Evolutionary conservation across 768 basidiomycete species (phyloP), one percentile per base, ranked within the genome.

Genomic region (Pulveroboletus sp.): DNA sequence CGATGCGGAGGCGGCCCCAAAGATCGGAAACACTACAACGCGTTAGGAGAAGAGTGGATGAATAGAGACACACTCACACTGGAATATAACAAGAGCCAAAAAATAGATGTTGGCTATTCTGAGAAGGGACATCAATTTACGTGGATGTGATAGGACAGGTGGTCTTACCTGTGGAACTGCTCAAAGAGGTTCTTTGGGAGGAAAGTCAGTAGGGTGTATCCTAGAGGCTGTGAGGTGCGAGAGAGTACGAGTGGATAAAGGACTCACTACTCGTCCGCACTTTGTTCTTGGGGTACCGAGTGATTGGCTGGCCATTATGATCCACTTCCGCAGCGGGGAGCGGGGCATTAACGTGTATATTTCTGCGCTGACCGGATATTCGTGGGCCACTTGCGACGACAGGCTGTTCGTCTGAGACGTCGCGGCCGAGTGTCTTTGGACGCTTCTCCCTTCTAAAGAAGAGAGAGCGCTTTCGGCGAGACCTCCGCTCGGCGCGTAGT

Each of bases 101-200:
- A 96, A 98, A 73, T 92, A 99, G 40, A 98, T 70, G 69, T 98
- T 98, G 50, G 93, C 93, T 43, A 92, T 82, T 35, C 87, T 87
- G 60, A 37, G 28, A 28, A 11, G 27, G 17, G 9, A 38, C 47
- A 42, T 60, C 41, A 59, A 39, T 9, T 6, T 33, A 8, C 15
- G 33, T 2, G 35, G 13, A 18, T 11, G 21, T 17, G 0, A 11
- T 3, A 36, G 14, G 39, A 26, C 9, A 8, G 40, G 6, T 17
- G 13, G 17, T 61, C 80, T 57, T 54, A 86, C 85, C 94, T 79
- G 54, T 90, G 78, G 65, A 98, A 99, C 64, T 99, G 95, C 69
- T 97, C 93, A 57, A 83, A 90, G 56, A 98, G 69, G 66, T 97
- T 96, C 78, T 90, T 93, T 9, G 94, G 94, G 39, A 98, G 59